Conservation (phyloP, 2,329 filamentous ascomycete species). For the Tolypocladium album region DNA sequence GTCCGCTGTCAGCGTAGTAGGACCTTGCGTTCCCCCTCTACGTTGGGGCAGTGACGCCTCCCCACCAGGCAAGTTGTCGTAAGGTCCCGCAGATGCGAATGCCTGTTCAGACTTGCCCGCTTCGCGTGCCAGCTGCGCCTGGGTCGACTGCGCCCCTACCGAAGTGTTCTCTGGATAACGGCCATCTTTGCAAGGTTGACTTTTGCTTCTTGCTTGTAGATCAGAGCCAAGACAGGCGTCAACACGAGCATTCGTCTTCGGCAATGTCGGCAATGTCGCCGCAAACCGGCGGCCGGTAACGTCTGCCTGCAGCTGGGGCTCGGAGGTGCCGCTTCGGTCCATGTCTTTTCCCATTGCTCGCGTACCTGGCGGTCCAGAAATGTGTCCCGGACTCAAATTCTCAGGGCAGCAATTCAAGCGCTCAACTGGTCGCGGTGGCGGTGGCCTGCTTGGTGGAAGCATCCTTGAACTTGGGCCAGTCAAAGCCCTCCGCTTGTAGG, state of each 20-base stretch:
- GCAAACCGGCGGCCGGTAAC: not conserved
- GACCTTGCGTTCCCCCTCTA: not conserved
- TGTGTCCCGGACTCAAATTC: slow-evolving; percentile 3
- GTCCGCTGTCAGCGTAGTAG: not conserved
- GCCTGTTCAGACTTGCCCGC: not conserved
- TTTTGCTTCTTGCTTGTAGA: not conserved
- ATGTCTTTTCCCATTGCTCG: not conserved
- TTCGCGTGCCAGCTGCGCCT: not conserved
- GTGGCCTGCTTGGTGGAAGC: not conserved
- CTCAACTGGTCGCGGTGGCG: not conserved
- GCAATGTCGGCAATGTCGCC: not conserved
- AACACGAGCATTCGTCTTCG: not conserved
- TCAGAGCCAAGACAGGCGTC: not conserved
- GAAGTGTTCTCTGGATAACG: not conserved
- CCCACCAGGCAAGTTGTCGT: not conserved
- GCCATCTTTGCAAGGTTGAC: not conserved
- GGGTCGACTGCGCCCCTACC: not conserved
- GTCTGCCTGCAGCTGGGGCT: not conserved
- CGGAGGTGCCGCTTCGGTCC: not conserved
- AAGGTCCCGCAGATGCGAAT: not conserved
- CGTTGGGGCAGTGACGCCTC: not conserved
- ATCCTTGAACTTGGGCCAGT: slow-evolving; percentile 1
- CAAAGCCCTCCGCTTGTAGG: not conserved
- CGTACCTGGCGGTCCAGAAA: not conserved
- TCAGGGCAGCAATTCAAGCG: not conserved